These are phyloP conservation scores for Bretschneidera sinensis DNA, from an alignment of 345 rosid genomes.

Conservation along the genomic window DNA sequence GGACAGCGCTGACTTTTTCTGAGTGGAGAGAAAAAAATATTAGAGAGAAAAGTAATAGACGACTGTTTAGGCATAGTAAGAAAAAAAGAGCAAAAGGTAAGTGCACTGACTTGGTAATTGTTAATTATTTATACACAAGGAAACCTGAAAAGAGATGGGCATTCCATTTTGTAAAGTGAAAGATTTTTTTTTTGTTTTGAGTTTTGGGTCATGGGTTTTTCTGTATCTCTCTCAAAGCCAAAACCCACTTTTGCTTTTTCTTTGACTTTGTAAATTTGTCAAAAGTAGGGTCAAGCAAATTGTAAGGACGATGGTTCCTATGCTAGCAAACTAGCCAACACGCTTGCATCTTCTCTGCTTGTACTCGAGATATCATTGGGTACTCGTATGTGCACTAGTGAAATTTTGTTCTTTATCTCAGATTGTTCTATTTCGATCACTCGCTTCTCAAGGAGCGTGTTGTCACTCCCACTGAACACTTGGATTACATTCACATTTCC, in stretches of 20 bases:
- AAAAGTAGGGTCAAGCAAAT: slow-evolving; percentile 36
- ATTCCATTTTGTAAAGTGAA: not conserved
- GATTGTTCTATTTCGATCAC: too few relatives aligned
- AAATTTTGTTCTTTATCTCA: too few relatives aligned
- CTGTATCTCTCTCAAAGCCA: too few relatives aligned
- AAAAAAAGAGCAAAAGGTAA: slow-evolving; percentile 31
- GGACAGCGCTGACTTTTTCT: slow-evolving; percentile 80
- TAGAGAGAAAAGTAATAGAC: not conserved
- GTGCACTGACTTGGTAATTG: slow-evolving; percentile 42
- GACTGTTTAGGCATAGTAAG: slow-evolving; percentile 8
- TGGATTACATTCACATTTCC: too few relatives aligned
- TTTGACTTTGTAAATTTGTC: slow-evolving; percentile 63
- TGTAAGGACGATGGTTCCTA: slow-evolving; percentile 11
- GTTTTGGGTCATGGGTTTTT: not conserved
- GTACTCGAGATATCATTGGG: slow-evolving; percentile 29
- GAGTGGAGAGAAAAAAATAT: slow-evolving; percentile 11
- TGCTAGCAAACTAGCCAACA: slow-evolving; percentile 13
- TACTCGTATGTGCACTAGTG: too few relatives aligned
- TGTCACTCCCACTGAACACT: too few relatives aligned
- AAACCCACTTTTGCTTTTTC: slow-evolving; percentile 40
- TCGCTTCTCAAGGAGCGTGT: too few relatives aligned
- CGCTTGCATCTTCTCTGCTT: not conserved
- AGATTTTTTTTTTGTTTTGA: not conserved
- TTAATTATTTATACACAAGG: slow-evolving; percentile 45
- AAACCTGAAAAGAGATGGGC: not conserved